These are phyloP conservation scores for Haplosporangium sp. DNA, from an alignment of 371 early-diverging fungal species.

Conservation along the genomic window DNA sequence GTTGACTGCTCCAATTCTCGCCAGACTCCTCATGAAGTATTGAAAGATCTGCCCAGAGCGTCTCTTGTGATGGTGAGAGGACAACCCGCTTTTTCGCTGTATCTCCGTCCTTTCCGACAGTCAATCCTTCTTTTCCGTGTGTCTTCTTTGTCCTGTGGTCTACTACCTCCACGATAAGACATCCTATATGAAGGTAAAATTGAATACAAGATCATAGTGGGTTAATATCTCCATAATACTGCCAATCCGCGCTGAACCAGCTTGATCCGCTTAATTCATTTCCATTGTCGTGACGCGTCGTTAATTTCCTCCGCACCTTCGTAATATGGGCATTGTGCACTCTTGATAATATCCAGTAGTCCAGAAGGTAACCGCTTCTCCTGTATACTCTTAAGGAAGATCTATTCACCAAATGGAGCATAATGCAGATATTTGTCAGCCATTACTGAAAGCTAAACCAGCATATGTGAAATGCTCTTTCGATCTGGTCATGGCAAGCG, in stretches of 20 bases:
- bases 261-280: constrained; percentile 7
- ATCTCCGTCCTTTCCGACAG: constrained; percentile 16
- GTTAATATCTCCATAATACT: too few relatives aligned
- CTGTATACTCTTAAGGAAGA: constrained; percentile 66
- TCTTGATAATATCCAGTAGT: constrained; percentile 68
- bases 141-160: constrained; percentile 59
- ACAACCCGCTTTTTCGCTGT: constrained; percentile 58
- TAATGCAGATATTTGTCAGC: background rate
- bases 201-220: background rate
- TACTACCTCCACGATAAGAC: constrained; percentile 67
- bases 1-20: constrained; percentile 59
- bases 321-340: constrained; percentile 69
- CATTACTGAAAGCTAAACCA: background rate
- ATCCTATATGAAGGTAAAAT: constrained; percentile 47
- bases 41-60: constrained; percentile 69
- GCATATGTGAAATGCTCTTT: background rate
- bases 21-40: constrained; percentile 69
- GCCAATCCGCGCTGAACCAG: background rate
- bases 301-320: constrained; percentile 54
- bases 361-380: constrained; percentile 67
- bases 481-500: too few relatives aligned
- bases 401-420: constrained; percentile 43
- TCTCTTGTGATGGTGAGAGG: constrained; percentile 67
- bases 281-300: too few relatives aligned
- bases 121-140: constrained; percentile 5